Evolutionary conservation across 441 rosid species (phyloP), one percentile per base, ranked within the genome.

Genomic region (Hypseocharis bilobata): DNA sequence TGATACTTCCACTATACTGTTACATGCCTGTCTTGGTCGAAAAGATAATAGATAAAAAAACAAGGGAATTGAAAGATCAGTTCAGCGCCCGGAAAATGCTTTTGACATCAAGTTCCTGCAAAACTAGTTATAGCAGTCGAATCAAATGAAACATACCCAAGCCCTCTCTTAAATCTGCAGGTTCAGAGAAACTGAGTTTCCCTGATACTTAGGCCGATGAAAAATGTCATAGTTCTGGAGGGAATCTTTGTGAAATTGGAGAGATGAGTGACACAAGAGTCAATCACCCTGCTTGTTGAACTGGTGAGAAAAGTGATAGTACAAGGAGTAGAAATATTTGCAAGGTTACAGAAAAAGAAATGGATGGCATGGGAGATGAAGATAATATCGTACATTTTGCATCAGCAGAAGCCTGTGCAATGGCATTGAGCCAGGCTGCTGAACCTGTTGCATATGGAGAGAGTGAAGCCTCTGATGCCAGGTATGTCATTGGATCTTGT

Each of bases 171-270:
- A 86, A 82, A 81, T 67, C 77, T 57, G 72, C 85, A 32, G 80
- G 78, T 59, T 62, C 85, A 27, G 84, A 83, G 80, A 87, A 79
- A 75, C 71, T 71, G 34, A 65, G 45, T 27, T 82, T 67, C 59
- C 77, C 87, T 57, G 91, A 88, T 65, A 85, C 86, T 29, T 90
- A 91, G 96, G 90, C 92, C 20, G 94, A 89, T 81, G 79, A 81
- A 76, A 80, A 82, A 70, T 71, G 25, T 63, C 78, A 61, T 70
- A 66, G 70, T 73, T 67, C 67, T 52, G 77, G 66, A 62, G 38
- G 74, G 62, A 70, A 72, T 73, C 88, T 85, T 71, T 86, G 83
- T 63, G 77, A 86, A 71, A 66, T 79, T 74, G 75, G 64, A 70
- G 79, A 82, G 70, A 65, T 77, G 71, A 70, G 69, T 57, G 75